A percentile compares a stretch with the other conserved stretches of the same genome.
Conservation (phyloP, 2,329 filamentous ascomycete genomes). For the Teratosphaeria destructans region DNA sequence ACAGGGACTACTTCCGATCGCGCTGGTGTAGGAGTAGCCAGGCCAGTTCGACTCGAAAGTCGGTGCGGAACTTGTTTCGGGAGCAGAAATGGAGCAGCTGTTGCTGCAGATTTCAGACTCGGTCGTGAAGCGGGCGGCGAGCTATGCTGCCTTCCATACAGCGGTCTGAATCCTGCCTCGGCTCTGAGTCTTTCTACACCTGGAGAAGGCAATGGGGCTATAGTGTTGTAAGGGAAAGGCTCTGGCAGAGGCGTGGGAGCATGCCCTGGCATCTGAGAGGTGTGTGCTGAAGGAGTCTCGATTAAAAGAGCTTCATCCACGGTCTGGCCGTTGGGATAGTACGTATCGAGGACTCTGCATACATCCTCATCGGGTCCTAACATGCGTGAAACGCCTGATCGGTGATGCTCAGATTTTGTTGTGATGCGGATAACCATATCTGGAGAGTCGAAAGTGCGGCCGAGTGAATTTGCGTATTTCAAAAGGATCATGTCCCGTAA, state of each 20-base stretch:
- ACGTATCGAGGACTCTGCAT: slow-evolving; percentile 65
- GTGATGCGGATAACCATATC: slow-evolving; percentile 73
- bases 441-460: slow-evolving; percentile 78
- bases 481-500: slow-evolving; percentile 82
- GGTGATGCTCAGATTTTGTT: slow-evolving; percentile 17
- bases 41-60: slow-evolving; percentile 13
- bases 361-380: slow-evolving; percentile 83
- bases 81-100: slow-evolving; percentile 2
- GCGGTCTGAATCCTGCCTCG: slow-evolving; percentile 34
- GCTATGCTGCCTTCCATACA: slow-evolving; percentile 58
- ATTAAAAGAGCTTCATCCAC: slow-evolving; percentile 87
- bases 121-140: slow-evolving; percentile 68
- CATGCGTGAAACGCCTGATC: slow-evolving; percentile 45
- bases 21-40: slow-evolving; percentile 35
- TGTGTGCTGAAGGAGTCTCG: slow-evolving; percentile 64
- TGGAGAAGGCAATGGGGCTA: slow-evolving; percentile 65
- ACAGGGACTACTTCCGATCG: background rate
- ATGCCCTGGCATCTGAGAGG: slow-evolving; percentile 60
- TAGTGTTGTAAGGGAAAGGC: background rate
- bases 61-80: slow-evolving; percentile 40
- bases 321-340: slow-evolving; percentile 76
- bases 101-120: slow-evolving; percentile 33
- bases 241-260: slow-evolving; percentile 46
- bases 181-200: slow-evolving; percentile 48
- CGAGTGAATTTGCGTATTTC: slow-evolving; percentile 90